Base-by-base conservation (phyloP, 2,329 filamentous ascomycete species). In the Nothopassalora personata region DNA sequence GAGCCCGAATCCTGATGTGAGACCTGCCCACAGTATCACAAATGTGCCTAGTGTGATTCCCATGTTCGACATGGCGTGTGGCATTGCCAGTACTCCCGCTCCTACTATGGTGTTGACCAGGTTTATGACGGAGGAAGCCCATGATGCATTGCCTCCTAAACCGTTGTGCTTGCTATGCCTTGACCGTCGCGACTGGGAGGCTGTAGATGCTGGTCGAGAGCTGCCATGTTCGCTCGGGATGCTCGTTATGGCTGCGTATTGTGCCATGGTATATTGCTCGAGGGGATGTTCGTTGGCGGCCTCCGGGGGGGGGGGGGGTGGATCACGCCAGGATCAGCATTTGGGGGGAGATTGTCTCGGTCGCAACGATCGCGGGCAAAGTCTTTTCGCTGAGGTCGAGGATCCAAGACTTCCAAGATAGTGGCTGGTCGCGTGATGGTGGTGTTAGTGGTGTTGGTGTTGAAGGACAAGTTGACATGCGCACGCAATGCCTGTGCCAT, bases 31-130 rank as follows among this genome's bases (percentile, higher is more conserved):
- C 15, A 96, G 56, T 60, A 99, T 94, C 47, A 97, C 84, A 57
- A 92, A 77, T 34, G 86, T 82, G 47, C 94, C 94, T 33, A 97
- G 82, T 64, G 89, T 79, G 66, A 99, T 92, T 69, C 94, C 94
- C 86, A 97, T 96, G 70, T 96, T 91, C 13, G 91, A 94, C 76
- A 99, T 85, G 48, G 94, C 93, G 5, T 90, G 87, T n/a, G 93
- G 93, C 92, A 97, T 89, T 52, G 93, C 94, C 46, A 99, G 84
- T 1, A 95, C 92, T 56, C 94, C 94, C 36, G 94, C 93, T 58
- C 94, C 94, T 64, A 99, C 85, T 70, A 99, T 99, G 18, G 94
- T 99, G 75, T 99, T 99, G 64, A 97, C 82, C 64, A 99, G 81
- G 74, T 99, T 99, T 77, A 97, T 88, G 66, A 94, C 88, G 73